Evolutionary conservation across 495 filamentous ascomycete species (phyloP).

Genomic region (Tricharina praecox): DNA sequence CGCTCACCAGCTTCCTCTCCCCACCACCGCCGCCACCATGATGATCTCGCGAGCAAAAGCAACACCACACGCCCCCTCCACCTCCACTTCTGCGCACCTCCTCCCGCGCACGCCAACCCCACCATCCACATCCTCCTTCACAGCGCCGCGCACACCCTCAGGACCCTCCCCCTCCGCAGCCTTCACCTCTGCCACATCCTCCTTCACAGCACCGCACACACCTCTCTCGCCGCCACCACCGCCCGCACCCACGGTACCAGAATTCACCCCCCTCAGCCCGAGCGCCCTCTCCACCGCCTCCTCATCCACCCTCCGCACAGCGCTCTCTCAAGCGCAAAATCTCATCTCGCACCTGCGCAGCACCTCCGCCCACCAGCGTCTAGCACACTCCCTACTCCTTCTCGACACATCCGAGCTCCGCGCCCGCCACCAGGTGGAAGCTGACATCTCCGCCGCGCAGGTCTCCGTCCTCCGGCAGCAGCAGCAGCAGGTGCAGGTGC

Average conservation of each 20-base stretch:
- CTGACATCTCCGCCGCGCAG: conserved; percentile 79
- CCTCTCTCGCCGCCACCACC: not conserved
- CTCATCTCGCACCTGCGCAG: conserved; percentile 21
- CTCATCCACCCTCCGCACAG: conserved; percentile 20
- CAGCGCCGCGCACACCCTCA: not conserved
- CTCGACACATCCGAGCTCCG: conserved; percentile 75
- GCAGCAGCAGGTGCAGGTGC: no score
- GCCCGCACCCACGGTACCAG: not conserved
- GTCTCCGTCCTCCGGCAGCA: conserved; percentile 66
- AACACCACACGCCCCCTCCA: no score
- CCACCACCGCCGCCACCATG: no score
- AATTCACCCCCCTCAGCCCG: conserved; percentile 14
- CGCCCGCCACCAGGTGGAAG: conserved; percentile 79
- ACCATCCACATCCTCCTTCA: not conserved
- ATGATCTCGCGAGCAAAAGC: no score
- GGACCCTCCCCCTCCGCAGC: not conserved
- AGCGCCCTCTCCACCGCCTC: conserved; percentile 20
- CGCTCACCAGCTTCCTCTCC: no score
- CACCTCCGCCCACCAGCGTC: conserved; percentile 65
- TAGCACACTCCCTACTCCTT: conserved; percentile 73
- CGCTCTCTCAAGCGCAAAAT: conserved; percentile 23
- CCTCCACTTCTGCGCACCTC: no score
- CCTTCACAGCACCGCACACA: not conserved
- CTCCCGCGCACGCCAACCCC: not conserved
- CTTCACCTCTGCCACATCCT: not conserved